Evolutionary conservation across 2,329 filamentous ascomycete species (phyloP).

Genomic region (Arthrocladium fulminans): DNA sequence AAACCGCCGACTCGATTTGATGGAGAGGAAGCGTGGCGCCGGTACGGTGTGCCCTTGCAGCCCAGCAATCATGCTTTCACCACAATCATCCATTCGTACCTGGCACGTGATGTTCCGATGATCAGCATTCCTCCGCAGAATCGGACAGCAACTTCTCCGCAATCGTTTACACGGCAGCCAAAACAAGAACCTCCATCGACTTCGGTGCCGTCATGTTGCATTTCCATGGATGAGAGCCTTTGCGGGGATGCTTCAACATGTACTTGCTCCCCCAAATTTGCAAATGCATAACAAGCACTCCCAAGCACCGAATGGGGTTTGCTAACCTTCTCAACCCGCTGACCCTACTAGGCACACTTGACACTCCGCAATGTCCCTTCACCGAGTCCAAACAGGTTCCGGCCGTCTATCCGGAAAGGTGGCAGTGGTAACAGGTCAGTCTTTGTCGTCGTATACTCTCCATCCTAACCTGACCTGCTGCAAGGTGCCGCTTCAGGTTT

Average conservation of each 20-base stretch:
- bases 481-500: constrained; percentile 36
- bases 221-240: not conserved
- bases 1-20: no score
- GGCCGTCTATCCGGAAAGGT: constrained; percentile 36
- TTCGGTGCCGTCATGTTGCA: not conserved
- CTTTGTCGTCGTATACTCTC: not conserved
- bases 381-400: constrained; percentile 20
- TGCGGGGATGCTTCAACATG: not conserved
- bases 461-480: not conserved
- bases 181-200: not conserved
- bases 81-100: not conserved
- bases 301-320: not conserved
- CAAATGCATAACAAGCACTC: not conserved
- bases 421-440: constrained; percentile 37
- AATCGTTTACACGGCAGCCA: not conserved
- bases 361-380: constrained; percentile 11
- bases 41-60: not conserved
- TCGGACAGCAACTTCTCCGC: not conserved
- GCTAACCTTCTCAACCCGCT: not conserved
- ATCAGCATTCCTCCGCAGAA: constrained; percentile 2
- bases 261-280: not conserved
- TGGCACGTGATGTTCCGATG: not conserved
- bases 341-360: not conserved
- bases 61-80: not conserved
- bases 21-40: no score